phyloP scores from a whole-genome alignment of 768 basidiomycete genomes.

The Scleroderma citrinum region DNA sequence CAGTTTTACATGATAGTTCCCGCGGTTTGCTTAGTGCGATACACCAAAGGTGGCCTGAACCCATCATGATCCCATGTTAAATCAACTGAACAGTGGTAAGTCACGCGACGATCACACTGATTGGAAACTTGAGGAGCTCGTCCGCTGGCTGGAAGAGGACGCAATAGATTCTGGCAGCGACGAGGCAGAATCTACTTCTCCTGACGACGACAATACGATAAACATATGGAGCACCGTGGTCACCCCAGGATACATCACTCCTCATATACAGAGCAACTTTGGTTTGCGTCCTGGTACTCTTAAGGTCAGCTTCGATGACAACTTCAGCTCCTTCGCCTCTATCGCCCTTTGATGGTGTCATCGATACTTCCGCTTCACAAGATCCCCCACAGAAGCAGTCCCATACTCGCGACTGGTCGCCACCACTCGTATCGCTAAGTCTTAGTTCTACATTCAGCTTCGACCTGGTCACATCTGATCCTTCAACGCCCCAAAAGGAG shows the following conservation, averaged over 20 bases:
- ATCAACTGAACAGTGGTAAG: constrained; percentile 12
- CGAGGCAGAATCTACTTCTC: constrained; percentile 13
- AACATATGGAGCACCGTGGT: constrained; percentile 39
- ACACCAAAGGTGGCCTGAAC: constrained; percentile 9
- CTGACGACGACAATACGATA: constrained; percentile 12
- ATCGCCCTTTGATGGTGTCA: constrained; percentile 33
- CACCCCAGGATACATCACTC: constrained; percentile 25
- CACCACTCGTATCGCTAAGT: constrained; percentile 10
- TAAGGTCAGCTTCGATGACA: constrained; percentile 60
- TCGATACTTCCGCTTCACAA: background rate
- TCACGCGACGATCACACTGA: constrained; percentile 32
- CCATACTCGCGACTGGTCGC: background rate
- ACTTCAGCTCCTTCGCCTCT: constrained; percentile 72
- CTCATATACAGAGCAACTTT: constrained; percentile 15
- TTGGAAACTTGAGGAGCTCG: constrained; percentile 52
- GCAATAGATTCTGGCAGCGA: background rate
- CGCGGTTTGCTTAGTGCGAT: background rate
- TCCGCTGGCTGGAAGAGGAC: constrained; percentile 55
- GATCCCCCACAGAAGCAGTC: background rate
- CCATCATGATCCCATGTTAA: constrained; percentile 11
- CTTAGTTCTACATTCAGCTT: constrained; percentile 28
- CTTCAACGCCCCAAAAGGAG: constrained; percentile 21
- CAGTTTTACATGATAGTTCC: background rate
- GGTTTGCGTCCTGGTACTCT: constrained; percentile 30
- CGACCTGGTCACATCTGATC: constrained; percentile 13